Evolutionary conservation across 225 moss, liverwort and hornwort genomes (phyloP).

Genomic region (Sphagnum contortum): DNA sequence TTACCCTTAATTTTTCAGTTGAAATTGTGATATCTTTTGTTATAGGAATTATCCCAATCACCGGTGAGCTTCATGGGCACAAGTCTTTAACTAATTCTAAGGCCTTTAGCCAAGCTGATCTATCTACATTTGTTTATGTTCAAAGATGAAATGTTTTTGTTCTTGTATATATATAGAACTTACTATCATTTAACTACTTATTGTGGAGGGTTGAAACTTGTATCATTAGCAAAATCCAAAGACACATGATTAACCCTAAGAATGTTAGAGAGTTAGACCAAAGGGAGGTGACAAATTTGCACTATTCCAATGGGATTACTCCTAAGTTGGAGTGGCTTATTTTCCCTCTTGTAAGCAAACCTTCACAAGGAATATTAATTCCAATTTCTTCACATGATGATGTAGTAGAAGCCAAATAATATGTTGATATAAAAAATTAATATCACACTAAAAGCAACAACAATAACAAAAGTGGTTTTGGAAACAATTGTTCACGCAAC

Average conservation of each 20-base stretch:
- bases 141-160: conserved; percentile 93
- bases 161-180: conserved; percentile 94
- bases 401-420: no score
- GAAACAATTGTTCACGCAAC: no score
- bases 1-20: conserved; percentile 62
- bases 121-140: conserved; percentile 77
- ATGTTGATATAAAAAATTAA: no score
- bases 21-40: conserved; percentile 72
- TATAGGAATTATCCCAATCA: conserved; percentile 45
- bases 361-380: no score
- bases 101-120: conserved; percentile 52
- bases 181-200: conserved; percentile 91
- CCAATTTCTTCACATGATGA: no score
- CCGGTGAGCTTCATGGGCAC: conserved; percentile 64
- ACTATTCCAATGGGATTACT: no score
- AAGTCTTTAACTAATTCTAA: conserved; percentile 73
- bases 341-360: no score
- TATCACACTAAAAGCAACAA: no score
- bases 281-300: neutral
- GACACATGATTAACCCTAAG: no score
- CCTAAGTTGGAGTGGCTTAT: no score
- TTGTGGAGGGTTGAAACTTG: conserved; percentile 86
- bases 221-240: conserved; percentile 2
- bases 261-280: no score
- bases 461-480: no score